Evolutionary conservation across 441 rosid species (phyloP).

Genomic region (Theobroma grandiflorum): DNA sequence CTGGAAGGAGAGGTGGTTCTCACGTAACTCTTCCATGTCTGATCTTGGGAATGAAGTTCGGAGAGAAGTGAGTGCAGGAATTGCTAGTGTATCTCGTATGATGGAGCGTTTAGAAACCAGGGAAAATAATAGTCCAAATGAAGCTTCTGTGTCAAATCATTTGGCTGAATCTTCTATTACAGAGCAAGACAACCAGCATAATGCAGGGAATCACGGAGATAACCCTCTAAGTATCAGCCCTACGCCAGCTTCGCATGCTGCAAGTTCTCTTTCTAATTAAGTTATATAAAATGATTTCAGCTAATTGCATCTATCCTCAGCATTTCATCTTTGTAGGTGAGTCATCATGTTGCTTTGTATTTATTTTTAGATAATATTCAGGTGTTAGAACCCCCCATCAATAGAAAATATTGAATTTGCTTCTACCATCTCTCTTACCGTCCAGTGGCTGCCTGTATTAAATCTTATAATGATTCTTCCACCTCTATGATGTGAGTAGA

Average conservation of each 20-base stretch:
- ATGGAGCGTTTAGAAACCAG: constrained; percentile 63
- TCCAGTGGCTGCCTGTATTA: background rate
- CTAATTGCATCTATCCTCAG: constrained; percentile 50
- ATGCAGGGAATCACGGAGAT: constrained; percentile 29
- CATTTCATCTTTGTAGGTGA: constrained; percentile 69
- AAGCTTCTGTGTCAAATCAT: constrained; percentile 50
- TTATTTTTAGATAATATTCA: background rate
- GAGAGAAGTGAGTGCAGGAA: constrained; percentile 62
- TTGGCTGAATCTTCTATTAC: constrained; percentile 35
- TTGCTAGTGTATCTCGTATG: constrained; percentile 54
- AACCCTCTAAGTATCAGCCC: constrained; percentile 35
- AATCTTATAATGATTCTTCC: background rate
- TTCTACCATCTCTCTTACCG: background rate
- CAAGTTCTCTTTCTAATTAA: constrained; percentile 53
- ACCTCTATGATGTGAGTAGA: background rate
- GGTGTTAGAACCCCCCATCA: background rate
- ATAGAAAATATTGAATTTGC: background rate
- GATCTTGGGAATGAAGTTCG: constrained; percentile 56
- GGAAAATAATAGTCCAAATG: constrained; percentile 50
- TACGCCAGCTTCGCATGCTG: constrained; percentile 40
- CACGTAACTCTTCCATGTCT: constrained; percentile 61
- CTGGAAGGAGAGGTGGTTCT: constrained; percentile 70
- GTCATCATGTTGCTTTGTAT: constrained; percentile 17
- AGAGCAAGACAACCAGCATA: constrained; percentile 38
- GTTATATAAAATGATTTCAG: constrained; percentile 28